A percentile compares a stretch with the other conserved stretches of the same genome.
Evolutionary conservation across 768 basidiomycete species (phyloP).

Genomic region (Hygrocybe punicea): DNA sequence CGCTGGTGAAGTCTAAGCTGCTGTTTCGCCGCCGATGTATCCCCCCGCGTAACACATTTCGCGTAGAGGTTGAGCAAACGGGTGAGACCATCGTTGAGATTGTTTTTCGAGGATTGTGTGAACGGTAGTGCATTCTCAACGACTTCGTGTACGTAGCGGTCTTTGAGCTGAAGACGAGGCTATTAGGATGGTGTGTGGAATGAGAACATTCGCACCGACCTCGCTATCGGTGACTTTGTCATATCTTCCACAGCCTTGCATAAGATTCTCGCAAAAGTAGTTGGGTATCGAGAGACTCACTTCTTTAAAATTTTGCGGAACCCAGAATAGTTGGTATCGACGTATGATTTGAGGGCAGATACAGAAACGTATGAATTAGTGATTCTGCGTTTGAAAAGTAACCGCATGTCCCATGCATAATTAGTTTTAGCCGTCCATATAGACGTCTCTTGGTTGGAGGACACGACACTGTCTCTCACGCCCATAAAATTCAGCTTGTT

Average conservation of each 20-base stretch:
- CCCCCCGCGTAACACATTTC: slow-evolving; percentile 77
- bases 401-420: slow-evolving; percentile 77
- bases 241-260: slow-evolving; percentile 50
- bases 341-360: slow-evolving; percentile 76
- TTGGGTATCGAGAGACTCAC: slow-evolving; percentile 40
- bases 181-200: not conserved
- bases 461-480: slow-evolving; percentile 51
- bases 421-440: slow-evolving; percentile 80
- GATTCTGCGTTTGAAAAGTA: slow-evolving; percentile 87
- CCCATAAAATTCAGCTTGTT: slow-evolving; percentile 42
- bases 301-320: slow-evolving; percentile 96
- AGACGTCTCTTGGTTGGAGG: slow-evolving; percentile 37
- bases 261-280: not conserved
- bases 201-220: slow-evolving; percentile 27
- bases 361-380: slow-evolving; percentile 76
- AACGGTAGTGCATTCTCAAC: slow-evolving; percentile 74
- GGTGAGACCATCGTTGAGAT: slow-evolving; percentile 53
- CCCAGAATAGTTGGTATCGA: slow-evolving; percentile 89
- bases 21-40: slow-evolving; percentile 63
- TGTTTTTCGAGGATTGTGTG: slow-evolving; percentile 56
- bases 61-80: slow-evolving; percentile 72
- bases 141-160: slow-evolving; percentile 65
- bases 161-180: slow-evolving; percentile 55
- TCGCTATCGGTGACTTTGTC: slow-evolving; percentile 87
- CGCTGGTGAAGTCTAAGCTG: slow-evolving; percentile 84